Conservation (phyloP, 805 yeast species). For the Candida ovalis region DNA sequence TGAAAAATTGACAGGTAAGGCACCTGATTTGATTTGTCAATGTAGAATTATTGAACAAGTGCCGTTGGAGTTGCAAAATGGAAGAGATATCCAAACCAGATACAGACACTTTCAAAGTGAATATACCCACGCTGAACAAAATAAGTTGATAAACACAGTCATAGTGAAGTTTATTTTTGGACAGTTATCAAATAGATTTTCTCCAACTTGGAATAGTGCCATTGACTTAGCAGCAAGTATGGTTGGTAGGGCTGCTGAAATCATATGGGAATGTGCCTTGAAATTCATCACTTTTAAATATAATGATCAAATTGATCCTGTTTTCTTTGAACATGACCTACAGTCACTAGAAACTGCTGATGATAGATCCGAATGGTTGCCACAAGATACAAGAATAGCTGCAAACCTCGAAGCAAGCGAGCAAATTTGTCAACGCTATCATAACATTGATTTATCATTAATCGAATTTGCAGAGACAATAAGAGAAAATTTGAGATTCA, state of each 20-base stretch:
- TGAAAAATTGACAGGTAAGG: slow-evolving; percentile 24
- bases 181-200: slow-evolving; percentile 65
- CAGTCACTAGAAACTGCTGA: slow-evolving; percentile 5
- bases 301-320: slow-evolving; percentile 9
- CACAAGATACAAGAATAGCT: slow-evolving; percentile 43
- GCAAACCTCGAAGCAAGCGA: slow-evolving; percentile 35
- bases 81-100: slow-evolving; percentile 72
- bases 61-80: slow-evolving; percentile 63
- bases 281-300: slow-evolving; percentile 30
- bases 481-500: slow-evolving; percentile 36
- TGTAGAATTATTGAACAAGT: slow-evolving; percentile 63
- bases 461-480: slow-evolving; percentile 32
- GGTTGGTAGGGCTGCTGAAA: slow-evolving; percentile 35
- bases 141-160: slow-evolving; percentile 25
- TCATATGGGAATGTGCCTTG: slow-evolving; percentile 55
- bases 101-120: slow-evolving; percentile 53
- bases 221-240: slow-evolving; percentile 53
- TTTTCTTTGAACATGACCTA: slow-evolving; percentile 18
- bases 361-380: slow-evolving; percentile 35
- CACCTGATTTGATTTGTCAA: slow-evolving; percentile 31
- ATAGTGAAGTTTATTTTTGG: slow-evolving; percentile 60
- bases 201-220: slow-evolving; percentile 83
- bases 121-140: slow-evolving; percentile 31
- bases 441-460: slow-evolving; percentile 33
- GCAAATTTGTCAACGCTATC: slow-evolving; percentile 31